A percentile compares a stretch with the other conserved stretches of the same genome.
Conservation (phyloP, 106 monocot genomes). For the Phalaenopsis equestris region DNA sequence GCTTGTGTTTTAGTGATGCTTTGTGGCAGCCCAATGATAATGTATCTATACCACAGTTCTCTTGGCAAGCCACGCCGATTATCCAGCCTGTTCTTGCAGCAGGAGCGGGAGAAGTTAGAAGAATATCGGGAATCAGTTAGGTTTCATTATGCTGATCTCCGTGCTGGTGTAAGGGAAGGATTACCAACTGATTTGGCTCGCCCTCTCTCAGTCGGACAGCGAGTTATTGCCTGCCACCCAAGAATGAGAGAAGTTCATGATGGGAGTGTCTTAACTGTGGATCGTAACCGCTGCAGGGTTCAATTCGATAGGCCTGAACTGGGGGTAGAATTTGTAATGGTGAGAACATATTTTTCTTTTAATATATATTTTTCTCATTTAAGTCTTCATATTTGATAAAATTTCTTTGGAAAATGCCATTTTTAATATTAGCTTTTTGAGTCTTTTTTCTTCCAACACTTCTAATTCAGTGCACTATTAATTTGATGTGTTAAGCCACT, state of each 20-base stretch:
- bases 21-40: neutral
- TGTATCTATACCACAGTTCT: slow-evolving; percentile 42
- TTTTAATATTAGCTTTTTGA: neutral
- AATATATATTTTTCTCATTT: neutral
- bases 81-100: slow-evolving; percentile 64
- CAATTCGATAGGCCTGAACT: slow-evolving; percentile 95
- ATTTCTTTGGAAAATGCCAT: neutral
- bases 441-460: neutral
- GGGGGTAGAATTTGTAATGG: slow-evolving; percentile 91
- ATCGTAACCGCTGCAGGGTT: slow-evolving; percentile 73
- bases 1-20: neutral
- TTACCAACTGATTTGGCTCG: slow-evolving; percentile 85
- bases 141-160: slow-evolving; percentile 74
- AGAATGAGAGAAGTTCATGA: slow-evolving; percentile 98
- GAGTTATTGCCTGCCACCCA: slow-evolving; percentile 96
- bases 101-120: slow-evolving; percentile 85
- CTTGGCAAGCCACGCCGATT: slow-evolving; percentile 95
- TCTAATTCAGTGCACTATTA: neutral
- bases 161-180: slow-evolving; percentile 72
- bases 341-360: slow-evolving; percentile 20
- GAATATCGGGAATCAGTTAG: slow-evolving; percentile 92
- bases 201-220: slow-evolving; percentile 92
- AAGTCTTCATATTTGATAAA: neutral
- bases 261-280: slow-evolving; percentile 89
- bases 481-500: neutral